Evolutionary conservation across 225 moss, liverwort and hornwort genomes (phyloP), one percentile per base, ranked within the genome.

Genomic region (Marchantia paleacea): DNA sequence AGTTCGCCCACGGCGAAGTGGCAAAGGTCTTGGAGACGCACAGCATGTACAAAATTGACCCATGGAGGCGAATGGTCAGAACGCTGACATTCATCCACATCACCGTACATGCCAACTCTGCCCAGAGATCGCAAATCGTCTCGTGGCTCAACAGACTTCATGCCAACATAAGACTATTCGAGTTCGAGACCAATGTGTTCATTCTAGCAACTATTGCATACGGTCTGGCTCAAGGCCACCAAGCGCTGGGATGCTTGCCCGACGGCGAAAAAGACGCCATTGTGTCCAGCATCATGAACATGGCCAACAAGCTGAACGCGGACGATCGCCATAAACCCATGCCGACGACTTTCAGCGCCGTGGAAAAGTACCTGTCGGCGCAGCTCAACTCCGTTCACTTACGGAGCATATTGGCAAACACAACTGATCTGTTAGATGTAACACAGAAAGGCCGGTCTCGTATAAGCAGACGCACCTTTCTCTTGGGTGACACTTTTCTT

Each of bases 81-180:
- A 79, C 79, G 30, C 30, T 79, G 52, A 19, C 55, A 3, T 79
- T 79, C 69, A 79, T 79, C 29, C 69, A 31, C 2, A 69, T 79
- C 53, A 39, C 68, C 14, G 5, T 79, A 10, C 69, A 68, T 0
- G 30, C 79, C 28, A 79, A 79, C 18, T 39, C 69, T 14, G 69
- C 7, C 0, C 51, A 79, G 47, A 52, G 79, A 28, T 79, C 69
- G 18, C 55, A 69, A 13, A 52, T 79, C 12, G 16, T 70, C 25
- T 18, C 28, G 13, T 79, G 69, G 79, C 29, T 79, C 19, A 7
- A 70, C 22, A 70, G 65, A 4, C 19, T 70, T 55, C 69, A 79
- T 52, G 4, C 13, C 1, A 11, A 22, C 25, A 79, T 69, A 1
- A 79, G 65, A 0, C 30, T 79, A 4, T 79, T 69, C 57, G 26